Conservation (phyloP, 2,329 filamentous ascomycete genomes). For the Clathrospora elynae region DNA sequence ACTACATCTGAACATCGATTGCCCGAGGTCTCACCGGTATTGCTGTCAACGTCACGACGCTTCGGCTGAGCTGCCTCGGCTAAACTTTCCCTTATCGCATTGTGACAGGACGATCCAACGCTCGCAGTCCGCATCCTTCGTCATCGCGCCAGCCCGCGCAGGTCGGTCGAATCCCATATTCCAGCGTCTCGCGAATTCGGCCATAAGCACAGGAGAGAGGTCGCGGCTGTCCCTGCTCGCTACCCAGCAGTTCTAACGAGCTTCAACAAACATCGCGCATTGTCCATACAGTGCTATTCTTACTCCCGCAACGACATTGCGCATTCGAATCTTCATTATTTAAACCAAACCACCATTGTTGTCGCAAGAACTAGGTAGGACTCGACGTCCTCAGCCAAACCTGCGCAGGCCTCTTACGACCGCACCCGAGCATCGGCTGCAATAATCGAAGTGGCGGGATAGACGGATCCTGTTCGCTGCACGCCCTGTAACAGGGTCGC, state of each 20-base stretch:
- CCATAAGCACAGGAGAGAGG: too few relatives aligned
- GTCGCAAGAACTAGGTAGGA: too few relatives aligned
- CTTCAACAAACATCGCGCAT: constrained; percentile 1
- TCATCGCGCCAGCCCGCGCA: constrained; percentile 24
- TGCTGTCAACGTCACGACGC: constrained; percentile 11
- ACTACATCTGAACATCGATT: too few relatives aligned
- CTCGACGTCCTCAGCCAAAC: not conserved
- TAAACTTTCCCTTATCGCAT: constrained; percentile 14
- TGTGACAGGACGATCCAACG: constrained; percentile 11
- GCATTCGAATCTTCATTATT: constrained; percentile 4
- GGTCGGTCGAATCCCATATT: constrained; percentile 21
- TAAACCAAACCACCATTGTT: constrained; percentile 5
- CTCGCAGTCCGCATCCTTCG: constrained; percentile 17
- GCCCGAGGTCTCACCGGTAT: not conserved
- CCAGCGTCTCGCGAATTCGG: constrained; percentile 14
- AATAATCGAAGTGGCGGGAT: constrained; percentile 9
- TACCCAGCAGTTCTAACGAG: not conserved
- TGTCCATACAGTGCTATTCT: constrained; percentile 3
- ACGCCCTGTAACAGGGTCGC: constrained; percentile 13
- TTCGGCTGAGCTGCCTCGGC: constrained; percentile 14
- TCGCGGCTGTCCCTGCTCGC: constrained; percentile 1
- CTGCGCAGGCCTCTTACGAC: not conserved
- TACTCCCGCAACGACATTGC: constrained; percentile 2
- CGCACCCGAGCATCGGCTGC: not conserved
- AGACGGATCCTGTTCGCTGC: constrained; percentile 3